Evolutionary conservation across 768 basidiomycete species (phyloP).

Genomic region (Leucosporidium creatinivorum): DNA sequence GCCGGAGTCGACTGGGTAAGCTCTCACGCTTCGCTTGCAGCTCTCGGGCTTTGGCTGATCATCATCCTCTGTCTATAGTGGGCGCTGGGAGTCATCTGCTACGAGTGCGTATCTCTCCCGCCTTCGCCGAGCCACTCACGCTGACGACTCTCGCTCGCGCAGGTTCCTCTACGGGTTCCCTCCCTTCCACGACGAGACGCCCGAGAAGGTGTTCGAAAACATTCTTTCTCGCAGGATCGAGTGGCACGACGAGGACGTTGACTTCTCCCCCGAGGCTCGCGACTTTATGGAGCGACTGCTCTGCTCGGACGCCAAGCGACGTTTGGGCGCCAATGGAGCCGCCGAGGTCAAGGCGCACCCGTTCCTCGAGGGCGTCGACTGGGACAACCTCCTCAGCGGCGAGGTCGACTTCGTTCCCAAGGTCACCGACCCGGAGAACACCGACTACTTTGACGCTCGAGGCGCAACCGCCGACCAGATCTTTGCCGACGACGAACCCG

Average conservation of each 20-base stretch:
- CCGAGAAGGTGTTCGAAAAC: conserved; percentile 96
- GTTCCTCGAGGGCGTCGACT: conserved; percentile 83
- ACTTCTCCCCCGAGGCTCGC: conserved; percentile 64
- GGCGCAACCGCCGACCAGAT: conserved; percentile 74
- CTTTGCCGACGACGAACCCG: conserved; percentile 60
- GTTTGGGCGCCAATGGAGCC: conserved; percentile 78
- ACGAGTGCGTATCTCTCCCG: conserved; percentile 55
- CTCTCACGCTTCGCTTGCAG: conserved; percentile 31
- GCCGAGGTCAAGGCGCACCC: conserved; percentile 88
- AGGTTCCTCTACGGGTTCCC: conserved; percentile 81
- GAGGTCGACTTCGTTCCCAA: conserved; percentile 70
- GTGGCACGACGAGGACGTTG: conserved; percentile 74
- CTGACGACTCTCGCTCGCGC: neutral
- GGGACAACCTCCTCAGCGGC: conserved; percentile 68
- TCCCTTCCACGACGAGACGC: conserved; percentile 94
- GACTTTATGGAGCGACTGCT: conserved; percentile 85
- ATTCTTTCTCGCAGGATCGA: conserved; percentile 88
- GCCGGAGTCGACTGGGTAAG: conserved; percentile 96
- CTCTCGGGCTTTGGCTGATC: conserved; percentile 11
- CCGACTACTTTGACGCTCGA: conserved; percentile 98
- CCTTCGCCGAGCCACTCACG: neutral
- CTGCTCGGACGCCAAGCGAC: conserved; percentile 66
- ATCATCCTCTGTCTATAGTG: conserved; percentile 56
- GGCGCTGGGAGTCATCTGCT: conserved; percentile 96
- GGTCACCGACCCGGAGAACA: conserved; percentile 90